A percentile compares a stretch with the other conserved stretches of the same genome.
phyloP scores from a whole-genome alignment of 345 rosid genomes.

The thale cress (Arabidopsis thaliana) region DNA sequence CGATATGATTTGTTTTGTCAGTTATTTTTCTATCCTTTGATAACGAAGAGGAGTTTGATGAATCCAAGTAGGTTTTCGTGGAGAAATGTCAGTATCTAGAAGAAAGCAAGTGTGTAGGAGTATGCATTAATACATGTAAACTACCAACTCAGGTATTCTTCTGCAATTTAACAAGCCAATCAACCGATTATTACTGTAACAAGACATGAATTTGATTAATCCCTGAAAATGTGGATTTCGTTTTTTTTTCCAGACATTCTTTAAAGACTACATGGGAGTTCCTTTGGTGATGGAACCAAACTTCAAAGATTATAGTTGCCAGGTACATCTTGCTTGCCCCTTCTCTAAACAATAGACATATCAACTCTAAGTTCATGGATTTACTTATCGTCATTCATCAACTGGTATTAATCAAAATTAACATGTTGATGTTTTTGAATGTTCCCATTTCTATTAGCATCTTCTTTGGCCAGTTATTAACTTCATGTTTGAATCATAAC shows the following conservation, averaged over 20 bases:
- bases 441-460: neutral
- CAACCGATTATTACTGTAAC: neutral
- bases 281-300: slow-evolving; percentile 91
- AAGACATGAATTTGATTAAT: neutral
- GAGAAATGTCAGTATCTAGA: slow-evolving; percentile 91
- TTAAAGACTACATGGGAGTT: slow-evolving; percentile 85
- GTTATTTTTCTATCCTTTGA: neutral
- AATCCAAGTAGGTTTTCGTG: slow-evolving; percentile 66
- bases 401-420: neutral
- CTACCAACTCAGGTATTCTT: slow-evolving; percentile 82
- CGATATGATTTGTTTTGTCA: slow-evolving; percentile 4
- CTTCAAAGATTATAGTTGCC: slow-evolving; percentile 86
- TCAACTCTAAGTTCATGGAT: slow-evolving; percentile 1
- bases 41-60: slow-evolving; percentile 26
- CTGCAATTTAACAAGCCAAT: neutral
- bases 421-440: neutral
- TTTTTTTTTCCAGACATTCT: slow-evolving; percentile 58
- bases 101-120: slow-evolving; percentile 90
- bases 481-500: slow-evolving; percentile 28
- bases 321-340: slow-evolving; percentile 52
- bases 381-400: neutral
- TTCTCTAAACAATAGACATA: neutral
- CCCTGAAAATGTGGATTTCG: neutral
- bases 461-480: neutral
- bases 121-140: slow-evolving; percentile 88